Evolutionary conservation across 2,329 filamentous ascomycete species (phyloP), one percentile per base, ranked within the genome.

Genomic region (Hypoxylon sp.): DNA sequence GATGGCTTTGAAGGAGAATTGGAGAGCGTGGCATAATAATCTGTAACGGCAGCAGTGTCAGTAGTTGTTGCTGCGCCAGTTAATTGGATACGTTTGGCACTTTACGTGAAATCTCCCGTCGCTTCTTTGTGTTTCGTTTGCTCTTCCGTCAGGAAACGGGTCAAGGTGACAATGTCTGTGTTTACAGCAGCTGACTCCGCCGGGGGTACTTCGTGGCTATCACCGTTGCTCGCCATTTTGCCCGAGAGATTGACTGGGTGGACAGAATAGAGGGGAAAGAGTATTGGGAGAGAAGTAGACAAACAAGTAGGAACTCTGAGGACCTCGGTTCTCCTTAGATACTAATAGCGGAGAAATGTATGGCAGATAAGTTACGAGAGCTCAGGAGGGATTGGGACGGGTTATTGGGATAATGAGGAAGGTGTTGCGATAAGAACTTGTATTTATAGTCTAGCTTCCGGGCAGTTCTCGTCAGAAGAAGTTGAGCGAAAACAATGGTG

Each of bases 1-100:
- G 79, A 99, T 99, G 70, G 93, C 97, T 85, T 99, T 99, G 90
- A 99, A 99, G 69, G 95, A 94, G 85, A 98, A 99, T 80, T 98
- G 95, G 62, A 99, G 91, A 64, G 95, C 94, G 79, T 99, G 95
- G 85, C 93, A 97, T 63, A 99, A 88, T 55, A 99, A 87, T 74
- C 94, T 97, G 74, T 26, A 26, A 32, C 22, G 20, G 19, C 8
- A 28, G 8, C 6, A 47, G n/a, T 13, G 43, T 71, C 17, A 70
- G 67, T 37, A 26, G 26, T 19, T 7, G 10, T 19, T 47, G 17
- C 48, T 26, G 17, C 17, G 4, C n/a, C 6, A 17, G n/a, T 44
- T 46, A 13, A 4, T 44, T 22, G 28, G 19, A 28, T 28, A 24
- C 20, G 30, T 56, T 56, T 43, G 59, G 44, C 17, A 34, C 58